Percentiles rank a stretch among this genome's conserved stretches.
These are phyloP conservation scores for Zopfia rhizophila DNA, from an alignment of 2,329 filamentous ascomycete species.

Conservation along the genomic window DNA sequence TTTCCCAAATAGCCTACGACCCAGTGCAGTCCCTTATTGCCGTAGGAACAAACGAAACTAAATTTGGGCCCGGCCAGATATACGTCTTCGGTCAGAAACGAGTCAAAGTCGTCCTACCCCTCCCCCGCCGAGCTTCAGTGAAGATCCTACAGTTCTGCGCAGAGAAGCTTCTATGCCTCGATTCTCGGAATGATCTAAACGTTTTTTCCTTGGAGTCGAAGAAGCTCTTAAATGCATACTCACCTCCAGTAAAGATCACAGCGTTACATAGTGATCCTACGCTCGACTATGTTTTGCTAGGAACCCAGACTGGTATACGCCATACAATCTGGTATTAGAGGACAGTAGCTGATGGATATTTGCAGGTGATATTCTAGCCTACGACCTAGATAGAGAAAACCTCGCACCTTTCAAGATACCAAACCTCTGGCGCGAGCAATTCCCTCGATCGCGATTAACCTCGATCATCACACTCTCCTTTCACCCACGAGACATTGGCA, in stretches of 20 bases:
- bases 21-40: conserved; percentile 93
- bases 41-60: conserved; percentile 87
- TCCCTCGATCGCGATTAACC: conserved; percentile 71
- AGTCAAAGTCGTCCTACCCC: conserved; percentile 78
- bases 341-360: conserved; percentile 8
- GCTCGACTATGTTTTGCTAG: conserved; percentile 92
- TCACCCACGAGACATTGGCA: conserved; percentile 92
- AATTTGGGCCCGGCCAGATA: conserved; percentile 86
- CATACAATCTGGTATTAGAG: not conserved
- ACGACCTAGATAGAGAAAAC: conserved; percentile 85
- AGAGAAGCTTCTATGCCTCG: conserved; percentile 85
- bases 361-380: conserved; percentile 83
- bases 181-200: conserved; percentile 84
- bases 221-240: conserved; percentile 73
- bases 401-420: conserved; percentile 83
- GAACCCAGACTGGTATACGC: conserved; percentile 72
- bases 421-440: conserved; percentile 83
- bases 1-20: conserved; percentile 87
- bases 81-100: conserved; percentile 87
- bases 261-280: conserved; percentile 84
- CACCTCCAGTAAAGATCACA: conserved; percentile 79
- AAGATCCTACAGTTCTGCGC: conserved; percentile 83
- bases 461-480: conserved; percentile 81
- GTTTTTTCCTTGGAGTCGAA: conserved; percentile 83
- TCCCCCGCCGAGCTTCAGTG: conserved; percentile 78